phyloP scores from a whole-genome alignment of 441 rosid genomes.

The Populus hybrid region DNA sequence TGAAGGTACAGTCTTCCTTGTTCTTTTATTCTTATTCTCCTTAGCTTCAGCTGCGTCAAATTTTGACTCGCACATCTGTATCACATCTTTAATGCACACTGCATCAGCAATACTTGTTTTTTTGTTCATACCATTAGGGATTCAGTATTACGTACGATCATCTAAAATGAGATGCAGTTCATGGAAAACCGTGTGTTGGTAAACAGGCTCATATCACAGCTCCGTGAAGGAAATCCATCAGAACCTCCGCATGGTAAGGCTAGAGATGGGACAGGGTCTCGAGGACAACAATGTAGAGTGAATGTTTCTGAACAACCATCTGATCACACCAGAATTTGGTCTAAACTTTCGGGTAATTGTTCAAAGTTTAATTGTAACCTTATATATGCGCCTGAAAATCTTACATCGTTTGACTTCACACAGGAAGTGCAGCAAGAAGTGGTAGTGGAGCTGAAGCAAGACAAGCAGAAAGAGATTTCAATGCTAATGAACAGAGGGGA shows the following conservation, averaged over 20 bases:
- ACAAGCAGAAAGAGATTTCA: slow-evolving; percentile 46
- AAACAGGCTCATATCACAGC: slow-evolving; percentile 82
- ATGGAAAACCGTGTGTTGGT: slow-evolving; percentile 28
- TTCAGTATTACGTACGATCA: too few species aligned
- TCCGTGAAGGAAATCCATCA: slow-evolving; percentile 56
- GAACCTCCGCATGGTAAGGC: slow-evolving; percentile 44
- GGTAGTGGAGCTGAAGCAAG: slow-evolving; percentile 52
- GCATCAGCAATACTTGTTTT: too few species aligned
- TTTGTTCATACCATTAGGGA: too few species aligned
- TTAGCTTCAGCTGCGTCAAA: too few species aligned
- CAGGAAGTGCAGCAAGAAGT: slow-evolving; percentile 78
- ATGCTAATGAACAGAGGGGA: slow-evolving; percentile 38
- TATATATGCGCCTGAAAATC: slow-evolving; percentile 15
- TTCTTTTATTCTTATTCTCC: too few species aligned
- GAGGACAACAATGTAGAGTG: slow-evolving; percentile 43
- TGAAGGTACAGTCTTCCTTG: too few species aligned
- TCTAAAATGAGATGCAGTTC: too few species aligned
- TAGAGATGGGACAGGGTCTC: slow-evolving; percentile 36
- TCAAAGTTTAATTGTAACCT: slow-evolving; percentile 12
- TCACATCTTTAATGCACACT: too few species aligned
- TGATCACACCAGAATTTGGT: slow-evolving; percentile 86
- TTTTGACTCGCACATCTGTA: too few species aligned
- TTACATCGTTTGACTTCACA: slow-evolving; percentile 16
- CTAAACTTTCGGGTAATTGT: slow-evolving; percentile 72
- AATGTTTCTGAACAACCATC: slow-evolving; percentile 63